Percentiles rank a stretch among this genome's conserved stretches.
Conservation (phyloP, 1,139 yeast genomes). For the Lodderomyces parapsilosis region DNA sequence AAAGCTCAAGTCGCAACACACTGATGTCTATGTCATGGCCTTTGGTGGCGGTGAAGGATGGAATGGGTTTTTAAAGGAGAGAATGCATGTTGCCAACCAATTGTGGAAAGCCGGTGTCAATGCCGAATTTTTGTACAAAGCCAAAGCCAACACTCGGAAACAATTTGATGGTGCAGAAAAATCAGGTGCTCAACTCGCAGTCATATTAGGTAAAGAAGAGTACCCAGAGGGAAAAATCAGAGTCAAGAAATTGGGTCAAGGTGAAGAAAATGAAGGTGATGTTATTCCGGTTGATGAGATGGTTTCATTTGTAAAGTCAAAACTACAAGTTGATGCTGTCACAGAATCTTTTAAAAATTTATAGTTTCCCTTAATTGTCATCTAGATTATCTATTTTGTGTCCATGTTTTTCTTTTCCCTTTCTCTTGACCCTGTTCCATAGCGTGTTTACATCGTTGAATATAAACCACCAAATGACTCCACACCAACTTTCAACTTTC, state of each 20-base stretch:
- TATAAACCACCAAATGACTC: slow-evolving; percentile 72
- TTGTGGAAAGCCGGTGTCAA: slow-evolving; percentile 90
- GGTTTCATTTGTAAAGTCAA: slow-evolving; percentile 52
- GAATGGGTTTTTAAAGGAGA: slow-evolving; percentile 87
- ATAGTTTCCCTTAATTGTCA: slow-evolving; percentile 17
- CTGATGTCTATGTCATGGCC: slow-evolving; percentile 95
- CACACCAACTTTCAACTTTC: slow-evolving; percentile 72
- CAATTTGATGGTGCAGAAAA: slow-evolving; percentile 98
- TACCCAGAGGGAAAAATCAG: slow-evolving; percentile 76
- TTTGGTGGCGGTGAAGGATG: slow-evolving; percentile 97
- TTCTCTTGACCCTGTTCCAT: slow-evolving; percentile 80
- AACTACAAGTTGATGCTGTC: slow-evolving; percentile 58
- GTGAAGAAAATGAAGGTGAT: slow-evolving; percentile 85
- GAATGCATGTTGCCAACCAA: slow-evolving; percentile 79
- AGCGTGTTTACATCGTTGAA: slow-evolving; percentile 65
- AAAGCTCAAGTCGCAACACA: slow-evolving; percentile 72
- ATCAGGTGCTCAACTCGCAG: slow-evolving; percentile 86
- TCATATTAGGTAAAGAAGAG: slow-evolving; percentile 94
- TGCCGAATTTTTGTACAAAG: slow-evolving; percentile 86
- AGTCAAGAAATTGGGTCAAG: slow-evolving; percentile 85
- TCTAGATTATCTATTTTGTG: slow-evolving; percentile 21
- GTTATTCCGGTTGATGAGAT: slow-evolving; percentile 62
- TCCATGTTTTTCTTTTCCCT: slow-evolving; percentile 41
- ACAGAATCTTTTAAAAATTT: slow-evolving; percentile 26
- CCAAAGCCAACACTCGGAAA: slow-evolving; percentile 90